Percentiles rank a stretch among this genome's conserved stretches.
Conservation (phyloP, 345 rosid species). For the rapeseed (Brassica napus) region Da-Ae NC_063434.1:461501-462000, state of each 20-base stretch:
- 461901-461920: background rate
- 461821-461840: background rate
- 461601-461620: slow-evolving; percentile 22
- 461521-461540: slow-evolving; percentile 12
- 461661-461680: slow-evolving; percentile 33
- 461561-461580: slow-evolving; percentile 13
- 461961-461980: background rate
- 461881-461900: background rate
- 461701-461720: slow-evolving; percentile 28
- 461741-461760: background rate
- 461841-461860: background rate
- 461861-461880: background rate
- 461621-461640: background rate
- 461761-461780: slow-evolving; percentile 14
- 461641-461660: slow-evolving; percentile 26
- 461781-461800: background rate
- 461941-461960: background rate
- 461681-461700: slow-evolving; percentile 39
- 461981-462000: background rate
- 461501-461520: slow-evolving; percentile 33
- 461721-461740: slow-evolving; percentile 29
- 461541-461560: background rate
- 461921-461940: background rate
- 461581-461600: slow-evolving; percentile 35
- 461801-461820: slow-evolving; percentile 24